Percentiles rank a stretch among this genome's conserved stretches.
These are phyloP conservation scores for Neoascochyta sp. DNA, from an alignment of 2,329 filamentous ascomycete genomes.

Conservation along the genomic window DNA sequence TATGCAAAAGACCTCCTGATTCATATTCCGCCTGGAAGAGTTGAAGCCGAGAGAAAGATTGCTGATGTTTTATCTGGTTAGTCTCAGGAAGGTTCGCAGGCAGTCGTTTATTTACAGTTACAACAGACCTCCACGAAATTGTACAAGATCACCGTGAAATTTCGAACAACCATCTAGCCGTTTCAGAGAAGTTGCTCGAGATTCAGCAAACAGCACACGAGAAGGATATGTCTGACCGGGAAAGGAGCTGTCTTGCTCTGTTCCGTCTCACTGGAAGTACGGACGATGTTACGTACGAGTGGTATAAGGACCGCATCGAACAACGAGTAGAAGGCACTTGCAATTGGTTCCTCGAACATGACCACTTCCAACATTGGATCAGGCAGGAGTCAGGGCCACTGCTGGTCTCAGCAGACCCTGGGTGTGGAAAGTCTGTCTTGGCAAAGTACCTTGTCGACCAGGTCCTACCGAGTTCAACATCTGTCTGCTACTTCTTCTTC, in stretches of 20 bases:
- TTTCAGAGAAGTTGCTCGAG: slow-evolving; percentile 4
- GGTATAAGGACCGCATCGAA: slow-evolving; percentile 16
- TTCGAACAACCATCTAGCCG: slow-evolving; percentile 5
- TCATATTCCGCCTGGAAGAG: slow-evolving; percentile 4
- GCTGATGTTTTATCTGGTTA: slow-evolving; percentile 7
- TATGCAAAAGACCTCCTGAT: slow-evolving; percentile 4
- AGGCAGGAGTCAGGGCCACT: slow-evolving; percentile 14
- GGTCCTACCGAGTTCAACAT: slow-evolving; percentile 9
- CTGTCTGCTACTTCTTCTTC: slow-evolving; percentile 23
- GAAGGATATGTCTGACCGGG: slow-evolving; percentile 12
- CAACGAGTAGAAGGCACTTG: slow-evolving; percentile 17
- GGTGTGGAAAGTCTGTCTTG: slow-evolving; percentile 21
- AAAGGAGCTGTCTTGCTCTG: slow-evolving; percentile 16
- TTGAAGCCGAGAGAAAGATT: slow-evolving; percentile 3
- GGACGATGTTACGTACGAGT: slow-evolving; percentile 16
- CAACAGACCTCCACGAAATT: slow-evolving; percentile 10
- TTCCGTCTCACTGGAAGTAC: slow-evolving; percentile 16
- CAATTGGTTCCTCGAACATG: slow-evolving; percentile 15
- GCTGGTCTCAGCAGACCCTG: slow-evolving; percentile 19
- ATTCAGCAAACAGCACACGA: slow-evolving; percentile 12
- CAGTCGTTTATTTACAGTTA: no score
- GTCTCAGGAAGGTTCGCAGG: slow-evolving; percentile 4
- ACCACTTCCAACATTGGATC: slow-evolving; percentile 13
- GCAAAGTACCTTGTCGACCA: slow-evolving; percentile 18
- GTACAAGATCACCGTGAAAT: slow-evolving; percentile 3